Evolutionary conservation across 208 protist genomes (phyloP).

Genomic region (Spongospora subterranea): DNA sequence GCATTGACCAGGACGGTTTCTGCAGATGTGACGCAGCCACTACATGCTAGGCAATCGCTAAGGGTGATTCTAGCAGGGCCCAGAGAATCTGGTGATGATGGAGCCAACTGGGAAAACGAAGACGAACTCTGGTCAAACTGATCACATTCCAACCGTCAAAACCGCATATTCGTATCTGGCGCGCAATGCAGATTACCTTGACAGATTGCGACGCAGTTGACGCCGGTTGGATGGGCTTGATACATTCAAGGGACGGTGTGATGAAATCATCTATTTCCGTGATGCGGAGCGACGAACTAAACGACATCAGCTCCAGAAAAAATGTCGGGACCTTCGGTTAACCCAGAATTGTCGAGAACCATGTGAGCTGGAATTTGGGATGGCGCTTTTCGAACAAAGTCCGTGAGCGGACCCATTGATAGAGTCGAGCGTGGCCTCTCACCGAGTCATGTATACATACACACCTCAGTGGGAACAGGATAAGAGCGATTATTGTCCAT

Average conservation of each 20-base stretch:
- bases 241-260: constrained; percentile 10
- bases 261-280: constrained; percentile 55
- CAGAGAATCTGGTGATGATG: background rate
- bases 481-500: too few relatives aligned
- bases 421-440: too few relatives aligned
- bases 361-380: too few relatives aligned
- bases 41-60: constrained; percentile 82
- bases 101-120: background rate
- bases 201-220: background rate
- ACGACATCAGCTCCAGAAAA: background rate
- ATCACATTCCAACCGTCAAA: background rate
- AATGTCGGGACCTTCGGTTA: too few relatives aligned
- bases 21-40: constrained; percentile 95
- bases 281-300: background rate
- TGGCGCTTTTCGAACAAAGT: too few relatives aligned
- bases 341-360: too few relatives aligned
- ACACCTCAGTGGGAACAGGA: too few relatives aligned
- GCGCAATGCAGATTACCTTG: background rate
- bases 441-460: too few relatives aligned
- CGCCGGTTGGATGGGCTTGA: constrained; percentile 15
- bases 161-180: background rate
- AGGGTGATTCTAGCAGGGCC: constrained; percentile 73
- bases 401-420: too few relatives aligned
- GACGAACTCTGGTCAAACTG: constrained; percentile 3
- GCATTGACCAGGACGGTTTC: constrained; percentile 90